Percentiles rank a stretch among this genome's conserved stretches.
Evolutionary conservation across 2,329 filamentous ascomycete species (phyloP).

Genomic region (Fusarium xylarioides): DNA sequence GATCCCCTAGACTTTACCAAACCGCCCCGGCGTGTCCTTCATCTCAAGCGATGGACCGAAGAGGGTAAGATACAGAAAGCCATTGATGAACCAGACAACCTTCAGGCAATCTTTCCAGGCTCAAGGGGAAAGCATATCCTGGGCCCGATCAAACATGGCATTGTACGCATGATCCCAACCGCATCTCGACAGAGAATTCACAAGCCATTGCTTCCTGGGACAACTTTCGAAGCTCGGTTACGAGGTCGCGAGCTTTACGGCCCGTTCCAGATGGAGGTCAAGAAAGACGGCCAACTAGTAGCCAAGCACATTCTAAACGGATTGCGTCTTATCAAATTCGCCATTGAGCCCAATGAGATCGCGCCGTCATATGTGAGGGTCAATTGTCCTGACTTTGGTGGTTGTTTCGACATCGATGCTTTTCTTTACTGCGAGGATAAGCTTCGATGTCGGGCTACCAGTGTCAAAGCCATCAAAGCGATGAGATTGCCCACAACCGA

Average conservation of each 20-base stretch:
- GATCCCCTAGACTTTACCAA: background rate
- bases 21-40: background rate
- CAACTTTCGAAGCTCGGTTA: background rate
- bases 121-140: background rate
- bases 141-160: conserved; percentile 2
- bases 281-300: background rate
- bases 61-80: rapidly evolving
- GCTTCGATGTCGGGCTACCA: conserved; percentile 1
- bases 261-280: background rate
- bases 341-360: background rate
- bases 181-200: background rate
- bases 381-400: background rate
- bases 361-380: background rate
- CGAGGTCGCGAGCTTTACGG: background rate
- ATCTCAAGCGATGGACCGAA: background rate
- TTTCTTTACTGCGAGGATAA: conserved; percentile 5
- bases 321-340: background rate
- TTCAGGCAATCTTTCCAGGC: background rate
- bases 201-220: background rate
- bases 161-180: background rate
- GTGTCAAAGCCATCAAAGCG: background rate
- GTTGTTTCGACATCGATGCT: background rate
- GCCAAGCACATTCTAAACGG: background rate
- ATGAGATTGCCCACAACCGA: background rate
- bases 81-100: background rate